A percentile compares a stretch with the other conserved stretches of the same genome.
Conservation (phyloP, 1,284 basidiomycete species). For the Amylostereum areolatum region DNA sequence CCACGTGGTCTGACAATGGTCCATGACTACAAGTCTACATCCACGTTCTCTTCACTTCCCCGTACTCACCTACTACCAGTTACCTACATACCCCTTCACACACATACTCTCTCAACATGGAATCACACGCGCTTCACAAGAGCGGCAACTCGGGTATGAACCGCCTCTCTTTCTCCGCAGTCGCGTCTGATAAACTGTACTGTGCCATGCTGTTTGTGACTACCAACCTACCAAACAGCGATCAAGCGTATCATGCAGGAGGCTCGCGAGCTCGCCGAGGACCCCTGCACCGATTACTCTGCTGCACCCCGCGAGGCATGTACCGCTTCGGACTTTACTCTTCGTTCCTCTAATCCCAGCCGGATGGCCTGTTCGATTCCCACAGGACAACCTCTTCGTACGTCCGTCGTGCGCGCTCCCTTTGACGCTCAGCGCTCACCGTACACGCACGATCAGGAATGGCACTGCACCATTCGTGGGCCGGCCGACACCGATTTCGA, state of each 20-base stretch:
- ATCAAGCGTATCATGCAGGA: constrained; percentile 97
- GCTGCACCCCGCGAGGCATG: constrained; percentile 86
- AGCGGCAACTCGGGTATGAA: no score
- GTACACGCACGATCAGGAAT: constrained; percentile 54
- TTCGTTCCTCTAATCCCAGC: constrained; percentile 7
- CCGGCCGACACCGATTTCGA: constrained; percentile 86
- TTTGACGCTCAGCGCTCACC: no score
- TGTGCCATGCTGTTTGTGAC: no score
- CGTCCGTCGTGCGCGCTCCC: constrained; percentile 21
- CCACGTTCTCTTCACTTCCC: no score
- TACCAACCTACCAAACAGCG: constrained; percentile 34
- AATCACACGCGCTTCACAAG: no score
- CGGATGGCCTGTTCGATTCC: constrained; percentile 12
- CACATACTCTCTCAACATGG: no score
- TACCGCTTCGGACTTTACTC: constrained; percentile 9
- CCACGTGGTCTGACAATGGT: no score
- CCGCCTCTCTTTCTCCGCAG: not conserved
- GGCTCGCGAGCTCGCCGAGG: constrained; percentile 80
- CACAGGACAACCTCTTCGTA: constrained; percentile 78
- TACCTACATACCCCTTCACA: no score
- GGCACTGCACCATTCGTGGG: constrained; percentile 95
- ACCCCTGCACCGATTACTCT: constrained; percentile 76
- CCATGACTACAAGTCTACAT: no score
- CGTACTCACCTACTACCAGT: no score
- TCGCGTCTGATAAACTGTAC: constrained; percentile 13